phyloP scores from a whole-genome alignment of 1,139 yeast species.

The Nakaseomyces uthaithaninus region DNA sequence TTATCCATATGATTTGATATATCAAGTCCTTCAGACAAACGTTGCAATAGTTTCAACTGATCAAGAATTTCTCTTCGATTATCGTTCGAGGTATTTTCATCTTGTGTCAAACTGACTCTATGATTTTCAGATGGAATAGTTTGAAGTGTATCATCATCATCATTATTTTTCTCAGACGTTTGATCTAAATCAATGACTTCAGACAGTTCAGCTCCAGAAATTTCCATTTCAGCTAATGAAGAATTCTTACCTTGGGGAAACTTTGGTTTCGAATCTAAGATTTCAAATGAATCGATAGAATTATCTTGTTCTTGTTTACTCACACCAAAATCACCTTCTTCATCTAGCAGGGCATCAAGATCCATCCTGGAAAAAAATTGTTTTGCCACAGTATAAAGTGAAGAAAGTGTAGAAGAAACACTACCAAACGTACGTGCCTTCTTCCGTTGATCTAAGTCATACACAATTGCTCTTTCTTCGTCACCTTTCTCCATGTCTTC shows the following conservation, averaged over 20 bases:
- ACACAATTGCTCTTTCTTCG: no score
- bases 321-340: background rate
- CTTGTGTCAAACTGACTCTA: background rate
- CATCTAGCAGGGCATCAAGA: background rate
- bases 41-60: background rate
- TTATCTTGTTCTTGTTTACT: background rate
- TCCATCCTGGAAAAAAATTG: background rate
- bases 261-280: no score
- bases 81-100: background rate
- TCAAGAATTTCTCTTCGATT: background rate
- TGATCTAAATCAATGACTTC: no score
- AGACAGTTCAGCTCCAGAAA: no score
- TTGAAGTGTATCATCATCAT: no score
- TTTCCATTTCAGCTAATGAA: no score
- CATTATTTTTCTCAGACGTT: no score
- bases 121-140: background rate
- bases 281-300: background rate
- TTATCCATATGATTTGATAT: background rate
- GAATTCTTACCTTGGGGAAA: no score
- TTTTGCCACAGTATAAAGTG: background rate
- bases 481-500: background rate
- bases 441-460: background rate
- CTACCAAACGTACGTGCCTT: background rate
- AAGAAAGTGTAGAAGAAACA: background rate
- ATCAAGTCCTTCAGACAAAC: conserved; percentile 1